Evolutionary conservation across 495 filamentous ascomycete species (phyloP).

Genomic region (Amphirosellinia nigrospora): DNA sequence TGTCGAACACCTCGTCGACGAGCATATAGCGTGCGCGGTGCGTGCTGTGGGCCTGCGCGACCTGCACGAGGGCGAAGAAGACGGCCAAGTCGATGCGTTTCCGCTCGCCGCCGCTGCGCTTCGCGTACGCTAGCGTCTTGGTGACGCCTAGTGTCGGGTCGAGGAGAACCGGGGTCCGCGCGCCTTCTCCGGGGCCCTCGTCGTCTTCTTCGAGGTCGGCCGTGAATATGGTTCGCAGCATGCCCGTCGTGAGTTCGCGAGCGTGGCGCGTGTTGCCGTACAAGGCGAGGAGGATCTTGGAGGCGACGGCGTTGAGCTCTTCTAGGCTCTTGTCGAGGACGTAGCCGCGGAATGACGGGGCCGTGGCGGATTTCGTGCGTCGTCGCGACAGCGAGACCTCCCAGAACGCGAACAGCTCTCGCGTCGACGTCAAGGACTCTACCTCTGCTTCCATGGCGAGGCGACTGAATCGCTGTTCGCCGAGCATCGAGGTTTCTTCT

Average conservation of each 20-base stretch:
- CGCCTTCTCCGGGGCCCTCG: background rate
- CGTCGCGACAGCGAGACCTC: slow-evolving; percentile 34
- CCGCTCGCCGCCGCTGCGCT: slow-evolving; percentile 43
- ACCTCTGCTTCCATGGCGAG: slow-evolving; percentile 18
- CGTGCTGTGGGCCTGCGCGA: slow-evolving; percentile 33
- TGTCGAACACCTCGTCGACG: slow-evolving; percentile 45
- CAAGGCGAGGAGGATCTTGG: slow-evolving; percentile 35
- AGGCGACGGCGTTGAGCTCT: slow-evolving; percentile 40
- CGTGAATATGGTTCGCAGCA: slow-evolving; percentile 32
- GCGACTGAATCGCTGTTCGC: slow-evolving; percentile 1
- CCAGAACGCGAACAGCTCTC: slow-evolving; percentile 40
- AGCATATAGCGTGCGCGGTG: slow-evolving; percentile 43
- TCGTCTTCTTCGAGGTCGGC: background rate
- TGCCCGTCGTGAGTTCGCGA: slow-evolving; percentile 32
- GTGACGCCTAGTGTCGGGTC: slow-evolving; percentile 31
- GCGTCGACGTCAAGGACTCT: slow-evolving; percentile 16
- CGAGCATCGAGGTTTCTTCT: slow-evolving; percentile 22
- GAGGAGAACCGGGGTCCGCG: slow-evolving; percentile 20
- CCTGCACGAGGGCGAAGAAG: slow-evolving; percentile 43
- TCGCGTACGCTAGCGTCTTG: slow-evolving; percentile 36
- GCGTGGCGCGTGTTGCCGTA: slow-evolving; percentile 39
- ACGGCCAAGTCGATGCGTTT: slow-evolving; percentile 46
- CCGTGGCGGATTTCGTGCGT: slow-evolving; percentile 22
- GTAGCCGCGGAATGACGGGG: slow-evolving; percentile 34
- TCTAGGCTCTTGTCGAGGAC: slow-evolving; percentile 32